Evolutionary conservation across 352 stramenopile genomes (phyloP), one percentile per base, ranked within the genome.

Genomic region (Phytophthora crassamura): DNA sequence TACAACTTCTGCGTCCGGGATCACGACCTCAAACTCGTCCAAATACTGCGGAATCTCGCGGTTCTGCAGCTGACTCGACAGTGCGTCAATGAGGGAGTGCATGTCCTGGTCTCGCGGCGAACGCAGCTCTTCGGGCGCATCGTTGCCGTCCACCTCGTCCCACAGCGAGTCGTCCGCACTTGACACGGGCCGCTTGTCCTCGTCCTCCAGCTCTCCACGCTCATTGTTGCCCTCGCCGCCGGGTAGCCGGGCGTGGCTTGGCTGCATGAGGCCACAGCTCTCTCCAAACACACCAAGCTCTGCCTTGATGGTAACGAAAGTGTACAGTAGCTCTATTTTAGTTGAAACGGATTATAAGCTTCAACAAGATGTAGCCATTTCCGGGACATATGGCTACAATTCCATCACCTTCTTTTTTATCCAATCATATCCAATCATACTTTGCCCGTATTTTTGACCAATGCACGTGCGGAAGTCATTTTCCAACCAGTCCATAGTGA

Each of bases 11-110:
- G 75, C 64, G 14, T 89, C 74, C 0, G 86, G 82, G 15, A 94
- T 82, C 10, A 84, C 64, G 8, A 90, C 69, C 47, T 92, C 86
- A 41, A 94, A 92, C 32, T 80, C 71, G 5, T 89, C 78, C 14
- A 92, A 64, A 50, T 93, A 93, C 56, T 71, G 66, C 28, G 77
- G 81, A 7, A 88, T 76, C 42, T 70, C 56, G 16, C 69, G 69
- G 38, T 82, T 69, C 15, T 72, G 63, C 5, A 86, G 43, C 43
- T 88, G 68, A 7, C 64, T 61, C 1, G 79, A 59, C 4, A 90
- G 67, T 46, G 85, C 62, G 18, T 90, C 77, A 32, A 90, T 82
- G 25, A 90, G 48, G 16, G 78, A 85, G 35, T 75, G 67, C 20
- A 68, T 63, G 1, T 73, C 62, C 3, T 59, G 40, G 10, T 59